A percentile compares a stretch with the other conserved stretches of the same genome.
Evolutionary conservation across 768 basidiomycete genomes (phyloP).

Genomic region (Rhizopogon vesiculosus): DNA sequence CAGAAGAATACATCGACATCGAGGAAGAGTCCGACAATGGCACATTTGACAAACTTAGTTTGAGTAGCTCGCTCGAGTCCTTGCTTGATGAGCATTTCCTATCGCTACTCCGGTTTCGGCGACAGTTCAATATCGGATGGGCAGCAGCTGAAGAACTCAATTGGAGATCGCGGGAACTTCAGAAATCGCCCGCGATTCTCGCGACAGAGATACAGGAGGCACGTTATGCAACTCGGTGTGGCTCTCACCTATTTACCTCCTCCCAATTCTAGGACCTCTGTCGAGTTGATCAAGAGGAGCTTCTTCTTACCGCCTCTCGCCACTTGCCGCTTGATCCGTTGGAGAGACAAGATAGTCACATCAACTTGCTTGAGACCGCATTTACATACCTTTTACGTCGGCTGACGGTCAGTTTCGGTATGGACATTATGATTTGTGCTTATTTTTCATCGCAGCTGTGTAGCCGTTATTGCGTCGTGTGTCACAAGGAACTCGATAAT

Average conservation of each 20-base stretch:
- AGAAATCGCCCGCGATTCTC: slow-evolving; percentile 36
- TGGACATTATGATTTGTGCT: background rate
- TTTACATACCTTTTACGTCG: slow-evolving; percentile 65
- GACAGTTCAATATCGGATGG: slow-evolving; percentile 57
- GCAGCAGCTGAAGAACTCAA: slow-evolving; percentile 59
- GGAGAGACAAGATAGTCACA: slow-evolving; percentile 21
- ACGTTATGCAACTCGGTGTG: background rate
- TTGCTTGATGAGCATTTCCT: slow-evolving; percentile 55
- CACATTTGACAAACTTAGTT: slow-evolving; percentile 55
- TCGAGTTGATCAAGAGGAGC: slow-evolving; percentile 42
- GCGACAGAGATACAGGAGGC: slow-evolving; percentile 30
- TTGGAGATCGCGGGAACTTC: slow-evolving; percentile 39
- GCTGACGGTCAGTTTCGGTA: slow-evolving; percentile 40
- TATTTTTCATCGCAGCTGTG: slow-evolving; percentile 41
- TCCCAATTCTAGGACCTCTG: slow-evolving; percentile 6
- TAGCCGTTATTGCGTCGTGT: slow-evolving; percentile 69
- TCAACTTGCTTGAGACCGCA: slow-evolving; percentile 61
- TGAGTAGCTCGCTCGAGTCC: slow-evolving; percentile 60
- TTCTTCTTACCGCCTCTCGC: slow-evolving; percentile 32
- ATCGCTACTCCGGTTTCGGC: slow-evolving; percentile 46
- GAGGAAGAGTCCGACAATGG: slow-evolving; percentile 16
- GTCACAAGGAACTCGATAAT: slow-evolving; percentile 51
- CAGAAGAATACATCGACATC: background rate
- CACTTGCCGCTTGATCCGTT: slow-evolving; percentile 56
- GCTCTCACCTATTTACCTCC: background rate